A percentile compares a stretch with the other conserved stretches of the same genome.
phyloP scores from a whole-genome alignment of 2,329 filamentous ascomycete species.

The Cyphellophora europaea region DNA sequence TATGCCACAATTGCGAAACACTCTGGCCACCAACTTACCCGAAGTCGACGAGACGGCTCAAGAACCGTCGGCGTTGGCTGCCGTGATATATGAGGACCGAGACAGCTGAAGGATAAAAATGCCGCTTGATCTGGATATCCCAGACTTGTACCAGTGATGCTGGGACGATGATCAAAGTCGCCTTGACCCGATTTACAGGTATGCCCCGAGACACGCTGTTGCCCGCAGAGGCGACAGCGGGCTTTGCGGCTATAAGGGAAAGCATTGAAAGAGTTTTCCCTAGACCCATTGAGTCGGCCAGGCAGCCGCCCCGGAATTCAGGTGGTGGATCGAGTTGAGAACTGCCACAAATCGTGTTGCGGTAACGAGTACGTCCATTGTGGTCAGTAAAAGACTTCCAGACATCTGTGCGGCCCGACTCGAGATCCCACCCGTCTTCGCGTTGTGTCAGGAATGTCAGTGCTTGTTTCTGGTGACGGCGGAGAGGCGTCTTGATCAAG shows the following conservation, averaged over 20 bases:
- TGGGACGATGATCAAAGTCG: conserved; percentile 29
- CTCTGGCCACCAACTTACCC: too few relatives aligned
- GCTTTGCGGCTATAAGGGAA: conserved; percentile 27
- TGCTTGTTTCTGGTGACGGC: conserved; percentile 35
- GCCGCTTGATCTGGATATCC: conserved; percentile 25
- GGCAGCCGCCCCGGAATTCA: conserved; percentile 34
- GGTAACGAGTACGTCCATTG: conserved; percentile 4
- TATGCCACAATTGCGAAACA: too few relatives aligned
- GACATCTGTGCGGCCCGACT: conserved; percentile 21
- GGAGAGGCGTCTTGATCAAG: conserved; percentile 15
- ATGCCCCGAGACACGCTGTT: neutral
- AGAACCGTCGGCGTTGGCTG: neutral
- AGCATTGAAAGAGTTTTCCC: conserved; percentile 40
- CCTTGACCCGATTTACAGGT: neutral
- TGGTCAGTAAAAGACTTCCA: conserved; percentile 22
- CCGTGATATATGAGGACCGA: neutral
- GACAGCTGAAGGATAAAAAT: conserved; percentile 15
- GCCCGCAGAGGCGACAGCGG: neutral
- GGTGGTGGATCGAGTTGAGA: conserved; percentile 24
- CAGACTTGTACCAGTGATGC: conserved; percentile 29
- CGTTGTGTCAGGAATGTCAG: conserved; percentile 32
- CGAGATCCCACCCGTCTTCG: conserved; percentile 29
- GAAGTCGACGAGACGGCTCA: conserved; percentile 3
- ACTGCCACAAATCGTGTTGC: conserved; percentile 24
- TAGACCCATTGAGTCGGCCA: conserved; percentile 39